Conservation (phyloP, 1,284 basidiomycete genomes). For the Cutaneotrichosporon curvatum region DNA sequence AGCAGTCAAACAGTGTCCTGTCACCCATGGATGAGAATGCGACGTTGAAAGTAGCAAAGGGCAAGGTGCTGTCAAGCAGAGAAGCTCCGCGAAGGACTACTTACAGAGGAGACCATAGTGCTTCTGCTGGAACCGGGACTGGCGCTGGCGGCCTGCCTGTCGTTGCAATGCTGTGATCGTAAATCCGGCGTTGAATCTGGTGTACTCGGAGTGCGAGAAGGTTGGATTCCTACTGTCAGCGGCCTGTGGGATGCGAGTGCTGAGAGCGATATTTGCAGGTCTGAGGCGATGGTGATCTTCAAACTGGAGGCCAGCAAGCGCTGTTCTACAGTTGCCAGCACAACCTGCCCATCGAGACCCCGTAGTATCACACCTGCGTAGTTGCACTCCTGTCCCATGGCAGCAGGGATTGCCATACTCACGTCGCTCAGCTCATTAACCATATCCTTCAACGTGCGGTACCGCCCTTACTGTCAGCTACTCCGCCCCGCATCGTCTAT, state of each 20-base stretch:
- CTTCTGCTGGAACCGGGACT: constrained; percentile 10
- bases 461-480: constrained; percentile 19
- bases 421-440: constrained; percentile 25
- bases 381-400: no score
- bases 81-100: neutral
- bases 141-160: constrained; percentile 9
- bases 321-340: neutral
- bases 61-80: no score
- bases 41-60: no score
- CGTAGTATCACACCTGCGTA: no score
- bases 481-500: neutral
- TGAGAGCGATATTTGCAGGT: neutral
- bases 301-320: neutral
- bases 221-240: constrained; percentile 19
- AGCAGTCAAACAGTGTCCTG: no score
- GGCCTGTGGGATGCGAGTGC: neutral
- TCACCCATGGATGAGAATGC: no score
- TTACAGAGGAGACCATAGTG: constrained; percentile 17
- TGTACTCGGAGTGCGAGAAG: constrained; percentile 18
- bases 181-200: constrained; percentile 18
- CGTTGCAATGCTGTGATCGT: constrained; percentile 13
- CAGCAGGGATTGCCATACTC: constrained; percentile 4
- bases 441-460: constrained; percentile 20
- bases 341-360: no score
- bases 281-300: neutral